A percentile compares a stretch with the other conserved stretches of the same genome.
phyloP scores from a whole-genome alignment of 148 eudicot species.

The Fagopyrum homotropicum region DNA sequence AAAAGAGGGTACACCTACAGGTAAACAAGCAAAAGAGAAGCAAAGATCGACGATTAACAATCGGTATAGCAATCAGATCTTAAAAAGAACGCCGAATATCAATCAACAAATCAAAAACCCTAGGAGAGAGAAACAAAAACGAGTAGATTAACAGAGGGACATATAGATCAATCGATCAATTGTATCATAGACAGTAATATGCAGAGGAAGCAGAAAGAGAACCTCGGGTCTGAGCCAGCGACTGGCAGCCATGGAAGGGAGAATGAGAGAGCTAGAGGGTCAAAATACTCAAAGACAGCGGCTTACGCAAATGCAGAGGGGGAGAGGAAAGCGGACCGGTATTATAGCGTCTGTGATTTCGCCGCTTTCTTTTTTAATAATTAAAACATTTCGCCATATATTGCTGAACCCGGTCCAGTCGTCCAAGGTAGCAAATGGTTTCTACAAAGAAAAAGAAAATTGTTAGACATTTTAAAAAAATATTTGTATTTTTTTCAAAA shows the following conservation, averaged over 20 bases:
- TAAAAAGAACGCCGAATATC: background rate
- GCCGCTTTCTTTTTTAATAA: background rate
- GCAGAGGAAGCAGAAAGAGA: background rate
- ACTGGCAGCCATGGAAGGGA: conserved; percentile 13
- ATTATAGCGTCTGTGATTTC: background rate
- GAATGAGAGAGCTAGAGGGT: background rate
- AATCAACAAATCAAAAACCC: conserved; percentile 3
- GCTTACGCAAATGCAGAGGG: background rate
- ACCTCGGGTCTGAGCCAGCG: conserved; percentile 40
- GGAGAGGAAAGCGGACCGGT: background rate
- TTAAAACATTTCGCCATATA: background rate
- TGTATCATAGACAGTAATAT: background rate
- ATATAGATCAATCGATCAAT: background rate
- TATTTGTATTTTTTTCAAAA: too few relatives aligned
- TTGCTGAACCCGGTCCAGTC: background rate
- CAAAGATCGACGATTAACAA: background rate
- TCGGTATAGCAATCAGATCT: background rate
- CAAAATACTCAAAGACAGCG: background rate
- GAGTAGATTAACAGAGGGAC: background rate
- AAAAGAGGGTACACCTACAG: conserved; percentile 31
- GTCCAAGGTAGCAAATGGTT: too few relatives aligned
- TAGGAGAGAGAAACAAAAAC: background rate
- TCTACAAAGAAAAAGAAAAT: too few relatives aligned
- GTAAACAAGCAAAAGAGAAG: background rate
- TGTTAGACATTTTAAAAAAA: too few relatives aligned